Evolutionary conservation across 441 rosid species (phyloP), one percentile per base, ranked within the genome.

Genomic region (Aquilaria agallochum): DNA sequence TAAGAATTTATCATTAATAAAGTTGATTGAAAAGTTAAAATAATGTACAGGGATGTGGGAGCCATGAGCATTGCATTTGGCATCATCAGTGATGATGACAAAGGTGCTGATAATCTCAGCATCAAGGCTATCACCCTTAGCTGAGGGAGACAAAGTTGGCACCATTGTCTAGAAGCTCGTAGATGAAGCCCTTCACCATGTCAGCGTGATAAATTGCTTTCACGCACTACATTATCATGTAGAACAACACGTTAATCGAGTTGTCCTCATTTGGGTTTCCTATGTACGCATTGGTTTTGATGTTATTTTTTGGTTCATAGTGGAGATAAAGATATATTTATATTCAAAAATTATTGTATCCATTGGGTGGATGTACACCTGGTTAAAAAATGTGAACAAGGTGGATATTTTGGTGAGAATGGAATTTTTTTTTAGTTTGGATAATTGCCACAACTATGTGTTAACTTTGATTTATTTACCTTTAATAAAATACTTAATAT

Each of bases 61-160:
- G 78, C 90, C 98, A 74, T 96, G 81, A 51, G 97, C 97, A 53
- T 67, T 90, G 4, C 97, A 86, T 64, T 93, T 90, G 34, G 98
- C 92, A 59, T 93, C 97, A 3, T 97, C 90, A 45, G 98, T 97
- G 49, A 92, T 96, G 1, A 92, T 94, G 49, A 92, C 84, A 32
- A 92, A 92, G 9, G 98, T 92, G 0, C 98, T 97, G 4, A 92
- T 20, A 60, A 92, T 92, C 77, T 92, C 97, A 34, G 98, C 97
- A 0, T 88, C 98, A 4, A 92, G 94, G 1, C 96, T 96, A 14
- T 83, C 88, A 4, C 94, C 94, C 58, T 68, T 88, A 92, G 10
- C 90, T 92, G 0, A 11, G 15, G 47, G 12, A 11, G 1, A 90
- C 88, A 2, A 48, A 40, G 74, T 92, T 92, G 46, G 98, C 98